A percentile compares a stretch with the other conserved stretches of the same genome.
Conservation (phyloP, 306 rosid genomes). For the Prunus mira region DNA sequence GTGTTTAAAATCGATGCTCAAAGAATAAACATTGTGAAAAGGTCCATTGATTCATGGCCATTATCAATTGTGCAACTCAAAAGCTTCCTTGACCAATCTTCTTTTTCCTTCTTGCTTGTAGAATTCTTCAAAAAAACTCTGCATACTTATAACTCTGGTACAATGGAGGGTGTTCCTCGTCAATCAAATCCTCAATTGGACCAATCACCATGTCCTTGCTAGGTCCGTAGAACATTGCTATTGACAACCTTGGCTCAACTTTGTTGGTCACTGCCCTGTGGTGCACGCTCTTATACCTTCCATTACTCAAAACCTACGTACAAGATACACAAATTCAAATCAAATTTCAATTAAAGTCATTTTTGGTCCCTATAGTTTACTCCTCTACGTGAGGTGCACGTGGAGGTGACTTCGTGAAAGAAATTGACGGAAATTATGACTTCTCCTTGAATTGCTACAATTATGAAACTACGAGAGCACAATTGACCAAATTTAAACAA, state of each 20-base stretch:
- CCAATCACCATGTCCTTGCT: constrained; percentile 24
- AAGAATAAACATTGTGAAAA: too few species aligned
- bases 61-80: background rate
- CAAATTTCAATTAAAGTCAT: too few species aligned
- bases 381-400: too few species aligned
- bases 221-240: constrained; percentile 53
- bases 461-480: too few species aligned
- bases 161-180: constrained; percentile 32
- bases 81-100: constrained; percentile 40
- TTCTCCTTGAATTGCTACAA: too few species aligned
- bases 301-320: constrained; percentile 37
- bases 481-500: too few species aligned
- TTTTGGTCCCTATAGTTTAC: too few species aligned
- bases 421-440: too few species aligned
- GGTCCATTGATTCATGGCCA: too few species aligned
- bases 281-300: constrained; percentile 51
- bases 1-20: too few species aligned
- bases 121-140: constrained; percentile 36
- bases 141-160: constrained; percentile 26
- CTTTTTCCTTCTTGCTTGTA: constrained; percentile 39
- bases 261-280: constrained; percentile 54
- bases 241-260: constrained; percentile 19
- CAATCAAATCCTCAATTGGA: constrained; percentile 43
- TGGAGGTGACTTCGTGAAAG: too few species aligned
- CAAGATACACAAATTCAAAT: too few species aligned